phyloP scores from a whole-genome alignment of 176 grass and related monocot genomes.

The Aechmea fasciata region DNA sequence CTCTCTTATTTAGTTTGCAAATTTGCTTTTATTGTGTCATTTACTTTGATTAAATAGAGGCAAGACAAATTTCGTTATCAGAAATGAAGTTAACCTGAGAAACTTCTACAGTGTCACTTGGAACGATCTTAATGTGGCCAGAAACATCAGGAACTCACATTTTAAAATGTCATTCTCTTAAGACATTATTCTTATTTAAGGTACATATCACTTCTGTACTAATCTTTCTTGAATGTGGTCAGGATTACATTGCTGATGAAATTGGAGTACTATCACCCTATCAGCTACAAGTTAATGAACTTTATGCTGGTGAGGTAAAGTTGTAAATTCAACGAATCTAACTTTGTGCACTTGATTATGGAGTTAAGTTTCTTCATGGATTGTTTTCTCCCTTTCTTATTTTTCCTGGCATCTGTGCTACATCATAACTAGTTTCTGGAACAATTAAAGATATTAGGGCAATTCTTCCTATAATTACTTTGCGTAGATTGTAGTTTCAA shows the following conservation, averaged over 20 bases:
- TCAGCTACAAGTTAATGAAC: conserved; percentile 74
- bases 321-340: not conserved
- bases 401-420: not conserved
- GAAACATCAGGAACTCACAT: no score
- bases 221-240: conserved; percentile 33
- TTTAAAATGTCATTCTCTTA: no score
- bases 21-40: no score
- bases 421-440: not conserved
- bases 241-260: conserved; percentile 90
- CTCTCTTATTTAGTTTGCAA: no score
- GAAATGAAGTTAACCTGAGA: no score
- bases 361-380: not conserved
- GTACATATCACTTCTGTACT: conserved; percentile 24
- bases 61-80: no score
- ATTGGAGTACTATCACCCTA: conserved; percentile 91
- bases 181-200: not conserved
- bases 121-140: no score
- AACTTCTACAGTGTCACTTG: no score
- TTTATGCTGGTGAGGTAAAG: conserved; percentile 86
- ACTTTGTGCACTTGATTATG: not conserved
- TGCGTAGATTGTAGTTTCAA: no score
- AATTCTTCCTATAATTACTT: no score
- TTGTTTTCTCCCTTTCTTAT: not conserved
- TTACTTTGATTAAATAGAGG: no score
- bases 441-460: no score